Base-by-base conservation (phyloP, 768 basidiomycete genomes). In the Fomitopsis pulvina region DNA sequence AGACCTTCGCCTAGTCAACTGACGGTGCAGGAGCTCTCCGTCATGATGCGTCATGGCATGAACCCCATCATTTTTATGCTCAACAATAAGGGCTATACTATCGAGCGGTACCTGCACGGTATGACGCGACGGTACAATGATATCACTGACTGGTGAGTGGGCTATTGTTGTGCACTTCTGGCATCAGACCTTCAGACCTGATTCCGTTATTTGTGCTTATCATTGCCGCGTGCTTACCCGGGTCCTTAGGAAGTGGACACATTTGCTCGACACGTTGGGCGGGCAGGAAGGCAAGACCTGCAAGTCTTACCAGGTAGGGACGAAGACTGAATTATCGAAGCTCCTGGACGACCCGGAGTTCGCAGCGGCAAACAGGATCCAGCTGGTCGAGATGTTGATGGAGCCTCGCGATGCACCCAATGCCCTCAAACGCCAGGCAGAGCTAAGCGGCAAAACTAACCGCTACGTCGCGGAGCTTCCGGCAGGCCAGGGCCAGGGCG, bases 21-120 rank as follows among this genome's bases (percentile, higher is more conserved):
- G 18, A 82, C 83, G 0, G 81, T 87, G 4, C 91, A 93, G 65
- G 90, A 94, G 60, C 63, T 91, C 12, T 86, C 89, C 4, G 84
- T 87, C 0, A 94, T 95, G 86, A 76, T 93, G 41, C 76, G 75
- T 37, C 66, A 77, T 48, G 78, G 75, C 7, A 64, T 94, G 28
- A 83, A 75, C 55, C 93, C 95, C 4, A 89, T 92, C 65, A 74
- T 93, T 27, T 93, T 93, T 65, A 71, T 91, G 18, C 65, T 91
- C 43, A 90, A 90, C 65, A 91, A 90, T 63, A 72, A 70, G 16
- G 86, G 89, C 0, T 95, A 95, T 68, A 87, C 87, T 18, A 92
- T 98, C 46, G 94, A 98, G 70, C 78, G 86, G 16, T 77, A 73
- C 55, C 71, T 87, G 39, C 87, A 92, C 52, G 85, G 85, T 18